phyloP scores from a whole-genome alignment of 441 rosid species.

The Euphorbia corollata region DNA sequence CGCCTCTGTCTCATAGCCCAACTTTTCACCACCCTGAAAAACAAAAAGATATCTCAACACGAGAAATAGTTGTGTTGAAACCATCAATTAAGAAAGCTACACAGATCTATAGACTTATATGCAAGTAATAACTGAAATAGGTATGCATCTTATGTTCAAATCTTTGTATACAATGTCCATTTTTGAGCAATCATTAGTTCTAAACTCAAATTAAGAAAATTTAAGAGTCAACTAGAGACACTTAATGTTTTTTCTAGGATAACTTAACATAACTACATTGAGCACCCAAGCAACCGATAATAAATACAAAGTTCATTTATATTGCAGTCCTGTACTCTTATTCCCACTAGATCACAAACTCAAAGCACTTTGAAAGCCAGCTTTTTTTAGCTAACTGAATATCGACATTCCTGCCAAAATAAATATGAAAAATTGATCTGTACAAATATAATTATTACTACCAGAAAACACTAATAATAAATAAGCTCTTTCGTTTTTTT shows the following conservation, averaged over 20 bases:
- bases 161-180: not conserved
- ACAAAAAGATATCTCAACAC: constrained; percentile 13
- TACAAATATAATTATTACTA: not conserved
- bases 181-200: not conserved
- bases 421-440: not conserved
- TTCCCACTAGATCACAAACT: not conserved
- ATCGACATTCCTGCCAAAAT: not conserved
- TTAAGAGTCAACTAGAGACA: not conserved
- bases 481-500: not conserved
- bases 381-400: not conserved
- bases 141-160: not conserved
- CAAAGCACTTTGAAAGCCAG: not conserved
- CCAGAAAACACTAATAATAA: not conserved
- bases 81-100: constrained; percentile 1
- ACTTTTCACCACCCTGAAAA: constrained; percentile 50
- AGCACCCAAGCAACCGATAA: not conserved
- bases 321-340: not conserved
- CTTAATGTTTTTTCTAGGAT: not conserved
- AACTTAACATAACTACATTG: not conserved
- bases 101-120: not conserved
- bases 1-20: constrained; percentile 86
- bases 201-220: not conserved
- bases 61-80: not conserved
- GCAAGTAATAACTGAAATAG: not conserved
- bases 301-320: not conserved